phyloP scores from a whole-genome alignment of 495 filamentous ascomycete genomes.

The Coniosporium apollinis region DNA sequence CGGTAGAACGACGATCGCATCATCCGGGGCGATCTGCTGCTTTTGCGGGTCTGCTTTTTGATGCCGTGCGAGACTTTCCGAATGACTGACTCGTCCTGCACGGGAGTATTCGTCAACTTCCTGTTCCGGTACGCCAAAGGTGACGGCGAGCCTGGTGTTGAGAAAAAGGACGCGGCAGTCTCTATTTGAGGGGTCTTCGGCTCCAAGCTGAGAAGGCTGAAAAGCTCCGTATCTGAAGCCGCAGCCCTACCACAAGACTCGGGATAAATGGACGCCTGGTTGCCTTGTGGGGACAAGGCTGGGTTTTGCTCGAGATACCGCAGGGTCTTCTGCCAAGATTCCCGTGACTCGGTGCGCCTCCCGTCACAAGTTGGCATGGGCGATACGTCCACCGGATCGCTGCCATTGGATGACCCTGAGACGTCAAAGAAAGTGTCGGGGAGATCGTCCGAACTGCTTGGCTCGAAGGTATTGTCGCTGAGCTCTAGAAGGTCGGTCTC shows the following conservation, averaged over 20 bases:
- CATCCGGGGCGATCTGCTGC: slow-evolving; percentile 17
- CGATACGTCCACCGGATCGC: slow-evolving; percentile 11
- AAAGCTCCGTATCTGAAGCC: slow-evolving; percentile 10
- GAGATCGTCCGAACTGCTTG: slow-evolving; percentile 16
- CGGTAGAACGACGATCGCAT: slow-evolving; percentile 20
- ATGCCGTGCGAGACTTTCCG: slow-evolving; percentile 10
- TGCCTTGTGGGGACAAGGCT: slow-evolving; percentile 10
- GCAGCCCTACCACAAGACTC: slow-evolving; percentile 10
- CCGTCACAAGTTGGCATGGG: slow-evolving; percentile 15
- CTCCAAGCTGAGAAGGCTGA: slow-evolving; percentile 8
- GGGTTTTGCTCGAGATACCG: slow-evolving; percentile 11
- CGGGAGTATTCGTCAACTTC: no score
- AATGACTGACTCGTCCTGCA: not conserved
- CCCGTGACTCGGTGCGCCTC: slow-evolving; percentile 1
- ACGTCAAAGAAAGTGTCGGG: slow-evolving; percentile 21
- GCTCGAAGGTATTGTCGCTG: slow-evolving; percentile 12
- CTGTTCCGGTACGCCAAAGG: no score
- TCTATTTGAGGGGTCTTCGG: slow-evolving; percentile 8
- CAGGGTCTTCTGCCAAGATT: slow-evolving; percentile 17
- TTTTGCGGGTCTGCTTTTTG: slow-evolving; percentile 12
- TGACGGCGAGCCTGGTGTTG: slow-evolving; percentile 2
- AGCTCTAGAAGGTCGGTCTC: slow-evolving; percentile 21
- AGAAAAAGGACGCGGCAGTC: not conserved
- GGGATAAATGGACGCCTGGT: slow-evolving; percentile 11
- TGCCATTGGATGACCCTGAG: slow-evolving; percentile 16